Evolutionary conservation across 2,329 filamentous ascomycete genomes (phyloP), one percentile per base, ranked within the genome.

Genomic region (Diaporthe citrichinensis): DNA sequence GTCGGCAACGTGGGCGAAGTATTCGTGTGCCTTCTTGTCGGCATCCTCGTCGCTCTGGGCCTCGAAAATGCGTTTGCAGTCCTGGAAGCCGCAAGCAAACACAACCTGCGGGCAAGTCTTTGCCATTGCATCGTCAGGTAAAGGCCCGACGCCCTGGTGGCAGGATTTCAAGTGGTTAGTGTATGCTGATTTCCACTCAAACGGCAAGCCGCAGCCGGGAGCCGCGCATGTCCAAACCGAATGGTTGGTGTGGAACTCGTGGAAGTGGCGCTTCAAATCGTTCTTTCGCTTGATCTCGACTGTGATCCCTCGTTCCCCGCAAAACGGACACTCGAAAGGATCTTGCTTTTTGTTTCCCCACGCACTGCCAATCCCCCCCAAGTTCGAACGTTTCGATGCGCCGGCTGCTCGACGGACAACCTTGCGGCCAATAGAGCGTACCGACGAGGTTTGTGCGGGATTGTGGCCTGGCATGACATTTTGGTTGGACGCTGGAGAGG

Each of bases 131-230:
- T 86, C 84, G 73, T 85, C 75, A n/a, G 75, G 75, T 46, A 76
- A 39, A n/a, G 75, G 75, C n/a, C 76, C 74, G 36, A 84, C 84
- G 34, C 85, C 85, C 61, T 85, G 84, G 72, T 88, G 87, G 8
- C 81, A 83, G 36, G 84, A 82, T 77, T 87, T 88, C 59, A 88
- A 80, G 76, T 88, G 87, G 6, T 83, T 84, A 78, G 87, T 86
- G 81, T 88, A 88, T 23, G 86, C 86, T 28, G 84, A 86, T 78
- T 86, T 84, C 84, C 86, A 88, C 79, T 88, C 87, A 77, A 87
- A 88, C 9, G 85, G 83, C 82, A 85, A 84, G 53, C 80, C 80
- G 77, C 87, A 88, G 31, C 84, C 85, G 1, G 83, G 83, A 69
- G 87, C 84, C 6, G 85, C 83, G 76, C 87, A 88, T 67, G 83